Evolutionary conservation across 2,329 filamentous ascomycete genomes (phyloP).

Genomic region (Byssothecium circinans): DNA sequence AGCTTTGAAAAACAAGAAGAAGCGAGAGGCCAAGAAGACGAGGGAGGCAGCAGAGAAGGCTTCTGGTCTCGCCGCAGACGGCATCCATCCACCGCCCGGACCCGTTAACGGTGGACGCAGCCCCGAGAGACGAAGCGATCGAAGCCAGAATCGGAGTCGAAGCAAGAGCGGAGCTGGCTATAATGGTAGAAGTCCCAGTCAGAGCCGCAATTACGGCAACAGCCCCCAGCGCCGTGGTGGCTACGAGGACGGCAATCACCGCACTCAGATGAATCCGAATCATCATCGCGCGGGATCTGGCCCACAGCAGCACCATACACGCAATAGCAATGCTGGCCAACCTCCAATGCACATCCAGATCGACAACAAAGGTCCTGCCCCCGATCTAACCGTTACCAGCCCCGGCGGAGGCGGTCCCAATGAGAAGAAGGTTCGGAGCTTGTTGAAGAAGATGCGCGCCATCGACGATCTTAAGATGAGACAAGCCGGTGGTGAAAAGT

Average conservation of each 20-base stretch:
- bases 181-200: conserved; percentile 33
- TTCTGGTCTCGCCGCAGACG: conserved; percentile 36
- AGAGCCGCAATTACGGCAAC: conserved; percentile 37
- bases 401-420: conserved; percentile 65
- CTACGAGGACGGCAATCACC: conserved; percentile 28
- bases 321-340: conserved; percentile 14
- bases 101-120: conserved; percentile 52
- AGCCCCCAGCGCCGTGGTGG: conserved; percentile 17
- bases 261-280: conserved; percentile 27
- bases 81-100: conserved; percentile 28
- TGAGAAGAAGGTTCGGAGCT: conserved; percentile 90
- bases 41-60: conserved; percentile 70
- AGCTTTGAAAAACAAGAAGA: conserved; percentile 97
- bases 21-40: conserved; percentile 88
- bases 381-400: conserved; percentile 58
- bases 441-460: conserved; percentile 95
- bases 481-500: conserved; percentile 88
- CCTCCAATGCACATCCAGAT: conserved; percentile 34
- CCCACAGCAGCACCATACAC: conserved; percentile 16
- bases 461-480: conserved; percentile 99
- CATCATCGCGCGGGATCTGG: conserved; percentile 27
- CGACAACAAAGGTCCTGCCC: conserved; percentile 35
- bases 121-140: conserved; percentile 64
- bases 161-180: conserved; percentile 33
- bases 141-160: conserved; percentile 58